Percentiles rank a stretch among this genome's conserved stretches.
Conservation (phyloP, 106 monocot genomes). For the Dendrobium nobile region DNA sequence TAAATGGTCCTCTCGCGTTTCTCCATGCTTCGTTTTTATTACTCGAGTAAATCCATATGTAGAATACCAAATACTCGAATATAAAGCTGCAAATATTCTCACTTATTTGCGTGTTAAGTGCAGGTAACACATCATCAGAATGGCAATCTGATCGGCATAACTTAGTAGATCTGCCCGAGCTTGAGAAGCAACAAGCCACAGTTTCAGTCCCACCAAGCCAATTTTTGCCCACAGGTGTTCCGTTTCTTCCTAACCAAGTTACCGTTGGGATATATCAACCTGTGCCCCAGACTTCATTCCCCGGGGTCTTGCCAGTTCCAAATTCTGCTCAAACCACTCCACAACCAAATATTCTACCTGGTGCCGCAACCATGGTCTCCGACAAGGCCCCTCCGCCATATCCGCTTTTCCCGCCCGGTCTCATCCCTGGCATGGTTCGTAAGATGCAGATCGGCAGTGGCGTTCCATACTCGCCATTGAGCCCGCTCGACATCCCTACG, state of each 20-base stretch:
- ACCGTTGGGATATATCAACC: conserved; percentile 33
- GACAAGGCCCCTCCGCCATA: conserved; percentile 72
- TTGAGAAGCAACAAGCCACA: conserved; percentile 19
- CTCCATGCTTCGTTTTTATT: neutral
- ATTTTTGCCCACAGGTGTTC: conserved; percentile 18
- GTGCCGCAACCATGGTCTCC: neutral
- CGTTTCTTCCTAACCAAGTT: conserved; percentile 22
- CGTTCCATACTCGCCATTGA: conserved; percentile 90
- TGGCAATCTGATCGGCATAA: conserved; percentile 29
- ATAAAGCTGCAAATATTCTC: neutral
- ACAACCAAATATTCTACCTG: conserved; percentile 11
- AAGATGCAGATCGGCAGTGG: conserved; percentile 97
- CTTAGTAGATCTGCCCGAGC: conserved; percentile 17
- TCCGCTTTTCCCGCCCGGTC: conserved; percentile 89
- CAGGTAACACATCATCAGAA: conserved; percentile 21
- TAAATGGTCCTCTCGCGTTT: neutral
- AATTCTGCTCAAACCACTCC: conserved; percentile 17
- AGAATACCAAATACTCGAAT: neutral
- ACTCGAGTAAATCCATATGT: neutral
- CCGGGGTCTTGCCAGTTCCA: conserved; percentile 26
- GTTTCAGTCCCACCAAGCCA: conserved; percentile 19
- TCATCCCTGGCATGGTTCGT: conserved; percentile 97
- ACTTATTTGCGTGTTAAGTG: neutral
- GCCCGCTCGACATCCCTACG: conserved; percentile 92
- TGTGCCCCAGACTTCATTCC: conserved; percentile 24